Base-by-base conservation (phyloP, 1,284 basidiomycete species). In the Coniophora puteana region DNA sequence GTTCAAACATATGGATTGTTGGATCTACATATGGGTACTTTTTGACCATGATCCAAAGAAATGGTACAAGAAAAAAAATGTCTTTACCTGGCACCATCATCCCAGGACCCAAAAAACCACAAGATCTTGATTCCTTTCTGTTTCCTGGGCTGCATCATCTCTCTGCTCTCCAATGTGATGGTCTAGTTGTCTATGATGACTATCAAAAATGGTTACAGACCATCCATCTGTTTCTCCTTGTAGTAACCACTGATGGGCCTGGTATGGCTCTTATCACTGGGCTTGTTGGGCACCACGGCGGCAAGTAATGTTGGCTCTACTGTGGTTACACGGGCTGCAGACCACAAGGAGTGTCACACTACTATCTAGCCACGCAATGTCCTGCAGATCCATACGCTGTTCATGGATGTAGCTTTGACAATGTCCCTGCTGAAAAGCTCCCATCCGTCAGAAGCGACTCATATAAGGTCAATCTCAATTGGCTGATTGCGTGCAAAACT, bases 241-340 rank as follows among this genome's bases (percentile, higher is more conserved):
- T 57, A 8, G 48, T 35, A 1, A 51, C 51, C 12, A 59, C 57
- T 23, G 60, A 63, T 46, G 52, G 50, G 16, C 47, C 51, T 24
- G 61, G 48, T 5, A 42, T 57, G 7, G 43, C 51, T 3, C 41
- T 52, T 24, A 25, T 59, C 5, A 50, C 45, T 45, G 57, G 62
- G 4, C 37, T 45, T 8, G 53, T 57, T 22, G 57, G 59, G 10
- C 62, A 62, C 40, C 45, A 46, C 34, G 53, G 58, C 14, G 46
- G 43, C 29, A 39, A 45, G 31, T 46, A 49, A 6, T 59, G 58
- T 42, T 43, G 51, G 4, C 13, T 54, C 11, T 45, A 46, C 22
- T 59, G 58, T 34, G 38, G 42, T 4, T 26, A 50, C 4, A 34
- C 26, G 8, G 50, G 57, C 3, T 45, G 54, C 3, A 51, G 44